Evolutionary conservation across 2,329 filamentous ascomycete species (phyloP), one percentile per base, ranked within the genome.

Genomic region (Penicillium sp.): DNA sequence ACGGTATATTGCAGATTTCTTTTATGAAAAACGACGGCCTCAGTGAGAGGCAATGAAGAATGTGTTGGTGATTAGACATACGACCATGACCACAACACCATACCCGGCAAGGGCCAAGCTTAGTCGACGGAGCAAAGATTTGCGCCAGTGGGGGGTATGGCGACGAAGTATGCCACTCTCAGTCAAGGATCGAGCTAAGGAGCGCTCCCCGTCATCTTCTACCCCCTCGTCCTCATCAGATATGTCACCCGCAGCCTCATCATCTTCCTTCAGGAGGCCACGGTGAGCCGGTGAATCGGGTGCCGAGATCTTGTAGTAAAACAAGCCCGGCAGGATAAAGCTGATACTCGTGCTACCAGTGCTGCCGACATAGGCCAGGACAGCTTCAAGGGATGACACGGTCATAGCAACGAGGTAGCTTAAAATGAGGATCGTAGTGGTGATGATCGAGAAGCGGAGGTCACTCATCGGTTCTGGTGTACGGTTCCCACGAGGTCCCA

Each of bases 231-330:
- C 73, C 14, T 74, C 71, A 27, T 75, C 69, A 58, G 84, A 77
- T 0, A 82, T 79, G 35, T 83, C 84, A 1, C 79, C 80, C 8
- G 81, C 80, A 25, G 81, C 81, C 47, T 89, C 88, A 65, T 97
- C 94, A 62, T 97, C 91, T 67, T 94, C 92, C 72, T 97, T 97
- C 59, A 91, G 79, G 9, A 97, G 79, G 14, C 89, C 85, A 71
- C 96, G 93, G 66, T 97, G 92, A 59, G 93, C 86, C 26, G 87
- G 83, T 43, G 90, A 93, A 53, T 96, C 89, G 0, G 94, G 94
- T 23, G 90, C 86, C 12, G 91, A 95, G 57, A 99, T 97, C 75
- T 97, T 97, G 78, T 97, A 99, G 75, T 97, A 99, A 74, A 99
- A 99, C 4, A 99, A 77, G 0, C 94, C 94, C 0, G 94, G 94